Evolutionary conservation across 441 rosid species (phyloP).

Genomic region (Gossypium trilobum): DNA sequence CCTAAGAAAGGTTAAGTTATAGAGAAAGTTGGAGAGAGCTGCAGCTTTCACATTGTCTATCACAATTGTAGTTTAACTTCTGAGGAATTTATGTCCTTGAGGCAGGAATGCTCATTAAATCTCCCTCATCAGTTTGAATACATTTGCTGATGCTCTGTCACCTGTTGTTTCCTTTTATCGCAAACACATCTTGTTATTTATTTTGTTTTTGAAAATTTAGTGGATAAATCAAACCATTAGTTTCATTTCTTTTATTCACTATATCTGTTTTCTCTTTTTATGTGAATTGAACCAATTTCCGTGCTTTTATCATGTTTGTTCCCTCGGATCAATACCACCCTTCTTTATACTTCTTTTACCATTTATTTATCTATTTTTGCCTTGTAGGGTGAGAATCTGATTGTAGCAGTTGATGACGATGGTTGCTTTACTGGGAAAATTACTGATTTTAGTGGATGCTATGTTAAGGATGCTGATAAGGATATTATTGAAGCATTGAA

Average conservation of each 20-base stretch:
- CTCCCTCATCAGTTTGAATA: not conserved
- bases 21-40: not conserved
- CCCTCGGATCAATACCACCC: not conserved
- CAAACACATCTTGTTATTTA: not conserved
- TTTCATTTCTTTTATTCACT: not conserved
- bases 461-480: constrained; percentile 94
- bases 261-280: not conserved
- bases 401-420: constrained; percentile 95
- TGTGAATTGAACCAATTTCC: not conserved
- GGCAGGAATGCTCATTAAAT: constrained; percentile 1
- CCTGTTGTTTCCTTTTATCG: not conserved
- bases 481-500: constrained; percentile 78
- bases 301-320: not conserved
- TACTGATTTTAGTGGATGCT: constrained; percentile 57
- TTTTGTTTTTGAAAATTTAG: not conserved
- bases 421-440: constrained; percentile 77
- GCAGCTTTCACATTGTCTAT: not conserved
- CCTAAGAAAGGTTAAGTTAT: constrained; percentile 1
- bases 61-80: not conserved
- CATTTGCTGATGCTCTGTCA: not conserved
- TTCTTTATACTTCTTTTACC: not conserved
- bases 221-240: not conserved
- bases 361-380: constrained; percentile 15
- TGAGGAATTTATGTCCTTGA: not conserved
- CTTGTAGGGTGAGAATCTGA: constrained; percentile 63